phyloP scores from a whole-genome alignment of 108 stramenopile genomes.

The Cylindrotheca closterium region DNA sequence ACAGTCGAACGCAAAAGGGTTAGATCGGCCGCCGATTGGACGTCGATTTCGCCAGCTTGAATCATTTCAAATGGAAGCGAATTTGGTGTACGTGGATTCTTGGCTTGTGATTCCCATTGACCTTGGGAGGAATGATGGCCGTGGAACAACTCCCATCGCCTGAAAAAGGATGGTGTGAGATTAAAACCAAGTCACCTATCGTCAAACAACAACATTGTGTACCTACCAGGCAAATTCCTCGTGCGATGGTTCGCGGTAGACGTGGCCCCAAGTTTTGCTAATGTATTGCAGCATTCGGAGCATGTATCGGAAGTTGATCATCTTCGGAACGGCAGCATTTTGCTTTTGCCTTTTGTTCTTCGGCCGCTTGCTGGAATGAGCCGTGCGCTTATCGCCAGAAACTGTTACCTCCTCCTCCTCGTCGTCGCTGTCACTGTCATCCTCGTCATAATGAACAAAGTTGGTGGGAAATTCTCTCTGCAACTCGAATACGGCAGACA shows the following conservation, averaged over 20 bases:
- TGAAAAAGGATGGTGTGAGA: conserved; percentile 13
- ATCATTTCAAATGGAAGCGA: conserved; percentile 63
- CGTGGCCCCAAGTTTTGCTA: conserved; percentile 73
- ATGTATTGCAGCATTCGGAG: conserved; percentile 59
- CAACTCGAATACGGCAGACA: conserved; percentile 57
- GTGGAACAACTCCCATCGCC: conserved; percentile 73
- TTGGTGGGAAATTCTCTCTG: conserved; percentile 25
- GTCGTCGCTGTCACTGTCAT: conserved; percentile 54
- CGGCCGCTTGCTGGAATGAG: neutral
- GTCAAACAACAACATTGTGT: neutral
- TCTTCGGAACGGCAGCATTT: conserved; percentile 11
- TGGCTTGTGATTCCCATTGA: conserved; percentile 46
- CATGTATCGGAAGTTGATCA: conserved; percentile 42
- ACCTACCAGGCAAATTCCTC: conserved; percentile 76
- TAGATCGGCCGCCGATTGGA: neutral
- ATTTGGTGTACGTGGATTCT: conserved; percentile 62
- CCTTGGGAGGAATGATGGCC: conserved; percentile 29
- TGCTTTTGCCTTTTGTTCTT: conserved; percentile 19
- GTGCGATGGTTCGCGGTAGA: conserved; percentile 69
- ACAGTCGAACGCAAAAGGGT: conserved; percentile 1
- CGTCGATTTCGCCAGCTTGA: conserved; percentile 7
- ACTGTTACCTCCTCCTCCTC: conserved; percentile 38
- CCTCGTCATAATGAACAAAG: conserved; percentile 22
- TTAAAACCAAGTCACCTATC: neutral
- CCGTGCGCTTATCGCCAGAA: conserved; percentile 17